These are phyloP conservation scores for Paramecium primaurelia DNA, from an alignment of 73 alveolate genomes.

Conservation along the genomic window DNA sequence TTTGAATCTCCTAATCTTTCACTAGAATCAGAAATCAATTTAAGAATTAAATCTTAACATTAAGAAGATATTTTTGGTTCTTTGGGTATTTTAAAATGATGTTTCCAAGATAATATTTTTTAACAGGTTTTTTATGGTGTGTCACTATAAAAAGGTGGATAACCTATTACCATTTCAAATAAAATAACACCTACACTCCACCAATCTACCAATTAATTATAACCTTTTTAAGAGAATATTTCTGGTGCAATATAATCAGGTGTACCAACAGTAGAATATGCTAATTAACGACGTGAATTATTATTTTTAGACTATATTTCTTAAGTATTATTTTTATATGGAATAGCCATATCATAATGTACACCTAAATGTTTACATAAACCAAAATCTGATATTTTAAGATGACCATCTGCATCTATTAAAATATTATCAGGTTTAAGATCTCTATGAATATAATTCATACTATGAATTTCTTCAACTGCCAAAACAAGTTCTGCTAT, in stretches of 20 bases:
- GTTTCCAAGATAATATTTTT: slow-evolving; percentile 82
- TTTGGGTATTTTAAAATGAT: slow-evolving; percentile 84
- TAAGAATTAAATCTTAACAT: slow-evolving; percentile 78
- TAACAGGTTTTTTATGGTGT: slow-evolving; percentile 79
- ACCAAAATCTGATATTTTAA: slow-evolving; percentile 53
- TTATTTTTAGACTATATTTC: slow-evolving; percentile 57
- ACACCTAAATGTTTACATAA: slow-evolving; percentile 50
- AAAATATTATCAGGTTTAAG: slow-evolving; percentile 54
- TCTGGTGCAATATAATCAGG: slow-evolving; percentile 99
- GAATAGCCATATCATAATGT: slow-evolving; percentile 22
- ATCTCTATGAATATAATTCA: slow-evolving; percentile 58
- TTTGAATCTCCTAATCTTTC: slow-evolving; percentile 78
- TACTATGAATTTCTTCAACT: slow-evolving; percentile 39
- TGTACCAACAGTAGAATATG: slow-evolving; percentile 97
- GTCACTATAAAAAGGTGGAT: slow-evolving; percentile 96
- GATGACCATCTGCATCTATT: slow-evolving; percentile 41
- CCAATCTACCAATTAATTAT: slow-evolving; percentile 93
- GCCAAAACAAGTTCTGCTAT: slow-evolving; percentile 59
- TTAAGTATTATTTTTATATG: slow-evolving; percentile 56
- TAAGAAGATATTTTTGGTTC: slow-evolving; percentile 85
- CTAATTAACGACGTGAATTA: slow-evolving; percentile 73
- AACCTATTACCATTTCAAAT: slow-evolving; percentile 96
- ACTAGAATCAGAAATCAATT: slow-evolving; percentile 81
- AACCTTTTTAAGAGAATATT: slow-evolving; percentile 86
- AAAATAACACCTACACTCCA: slow-evolving; percentile 95